phyloP scores from a whole-genome alignment of 345 rosid species.

The Sonneratia caseolaris region DNA sequence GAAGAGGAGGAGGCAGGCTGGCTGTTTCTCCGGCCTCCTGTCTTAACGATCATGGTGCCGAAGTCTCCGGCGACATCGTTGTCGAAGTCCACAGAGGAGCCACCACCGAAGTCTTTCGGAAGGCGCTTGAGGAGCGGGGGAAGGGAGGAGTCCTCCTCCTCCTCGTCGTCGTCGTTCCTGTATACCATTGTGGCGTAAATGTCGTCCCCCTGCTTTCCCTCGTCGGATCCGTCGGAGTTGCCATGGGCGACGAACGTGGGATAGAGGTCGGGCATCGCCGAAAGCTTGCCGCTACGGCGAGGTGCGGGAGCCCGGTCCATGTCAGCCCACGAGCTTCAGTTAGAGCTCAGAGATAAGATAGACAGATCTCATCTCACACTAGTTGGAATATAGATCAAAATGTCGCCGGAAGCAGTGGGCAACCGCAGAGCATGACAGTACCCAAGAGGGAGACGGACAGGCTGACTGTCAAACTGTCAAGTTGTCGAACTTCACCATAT shows the following conservation, averaged over 20 bases:
- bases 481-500: too few species aligned
- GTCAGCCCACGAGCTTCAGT: not conserved
- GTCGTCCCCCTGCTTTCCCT: slow-evolving; percentile 31
- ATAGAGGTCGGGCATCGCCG: slow-evolving; percentile 37
- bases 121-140: slow-evolving; percentile 90
- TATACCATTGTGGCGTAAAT: slow-evolving; percentile 43
- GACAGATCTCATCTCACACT: too few species aligned
- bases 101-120: slow-evolving; percentile 85
- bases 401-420: not conserved
- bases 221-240: slow-evolving; percentile 46
- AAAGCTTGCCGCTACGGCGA: slow-evolving; percentile 38
- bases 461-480: not conserved
- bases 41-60: slow-evolving; percentile 78
- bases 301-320: slow-evolving; percentile 41
- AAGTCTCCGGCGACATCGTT: slow-evolving; percentile 39
- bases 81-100: slow-evolving; percentile 43
- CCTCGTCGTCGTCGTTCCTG: slow-evolving; percentile 29
- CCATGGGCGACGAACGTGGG: slow-evolving; percentile 48
- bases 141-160: slow-evolving; percentile 56
- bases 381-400: not conserved
- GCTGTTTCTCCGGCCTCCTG: slow-evolving; percentile 8
- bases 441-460: not conserved
- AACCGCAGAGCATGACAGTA: not conserved
- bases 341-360: not conserved
- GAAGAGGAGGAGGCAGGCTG: slow-evolving; percentile 14